Evolutionary conservation across 768 basidiomycete genomes (phyloP), one percentile per base, ranked within the genome.

Genomic region (Tricholoma furcatifolium): DNA sequence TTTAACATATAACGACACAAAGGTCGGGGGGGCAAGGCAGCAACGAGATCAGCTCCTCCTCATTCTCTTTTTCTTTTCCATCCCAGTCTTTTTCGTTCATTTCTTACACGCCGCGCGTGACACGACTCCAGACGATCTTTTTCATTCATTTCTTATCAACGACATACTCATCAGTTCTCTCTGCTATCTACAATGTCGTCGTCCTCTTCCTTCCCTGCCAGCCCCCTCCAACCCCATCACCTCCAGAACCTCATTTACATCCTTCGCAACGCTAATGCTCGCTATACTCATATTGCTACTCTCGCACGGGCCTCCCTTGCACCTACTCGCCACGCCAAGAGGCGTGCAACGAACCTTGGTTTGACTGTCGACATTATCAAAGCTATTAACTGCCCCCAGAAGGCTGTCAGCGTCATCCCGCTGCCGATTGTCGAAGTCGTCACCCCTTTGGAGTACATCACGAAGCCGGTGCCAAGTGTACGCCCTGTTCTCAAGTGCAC

Each of bases 311-410:
- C 57, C 20, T 53, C 66, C 3, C 63, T 67, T 5, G 64, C 43
- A 8, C 73, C 69, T 14, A 77, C 77, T 0, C 57, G 71, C 54
- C 79, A 78, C 59, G 83, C 83, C 9, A 76, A 74, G 50, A 70
- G 62, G n/a, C 76, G 68, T 21, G 83, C 83, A 4, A 58, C 54
- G 11, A 53, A 54, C 12, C 71, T 77, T n/a, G 70, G 74, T 24
- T 77, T 84, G 31, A 58, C 53, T 6, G 66, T 85, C 43, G 70
- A 79, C 65, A 72, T 76, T 21, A 57, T 62, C 14, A 67, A 62
- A 21, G 80, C 82, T 1, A 63, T 68, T 35, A 61, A 61, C 15
- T 77, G 76, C 48, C 71, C 76, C 4, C 67, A 65, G 11, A 61
- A 55, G 31, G 57, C 65, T 7, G 68, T 84, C 51, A 77, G 80